Conservation (phyloP, 2,329 filamentous ascomycete genomes). For the Clarireedia hainanense region DNA sequence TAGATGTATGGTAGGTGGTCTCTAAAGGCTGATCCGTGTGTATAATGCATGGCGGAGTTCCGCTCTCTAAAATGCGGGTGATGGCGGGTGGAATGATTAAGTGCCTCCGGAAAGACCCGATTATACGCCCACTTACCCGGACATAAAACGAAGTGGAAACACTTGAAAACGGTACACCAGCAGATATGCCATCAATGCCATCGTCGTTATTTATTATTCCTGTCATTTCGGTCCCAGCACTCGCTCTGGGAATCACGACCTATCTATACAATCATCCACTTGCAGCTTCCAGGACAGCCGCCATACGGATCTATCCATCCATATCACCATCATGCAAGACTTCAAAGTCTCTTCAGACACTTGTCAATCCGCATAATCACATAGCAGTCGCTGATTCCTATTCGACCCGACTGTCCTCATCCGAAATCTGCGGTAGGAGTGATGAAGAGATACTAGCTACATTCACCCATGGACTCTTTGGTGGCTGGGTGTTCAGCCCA, state of each 20-base stretch:
- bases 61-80: not conserved
- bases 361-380: not conserved
- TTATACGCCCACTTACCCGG: too few species aligned
- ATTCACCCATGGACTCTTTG: slow-evolving; percentile 16
- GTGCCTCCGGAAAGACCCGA: not conserved
- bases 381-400: not conserved
- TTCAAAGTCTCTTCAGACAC: not conserved
- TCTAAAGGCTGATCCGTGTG: too few species aligned
- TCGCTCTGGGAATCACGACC: not conserved
- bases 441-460: slow-evolving; percentile 10
- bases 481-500: slow-evolving; percentile 14
- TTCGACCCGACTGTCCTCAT: not conserved
- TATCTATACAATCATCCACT: not conserved
- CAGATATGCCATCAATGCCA: not conserved
- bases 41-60: not conserved
- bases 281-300: not conserved
- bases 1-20: not conserved
- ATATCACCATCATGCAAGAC: not conserved
- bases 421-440: not conserved
- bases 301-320: not conserved
- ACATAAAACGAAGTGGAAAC: not conserved
- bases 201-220: not conserved
- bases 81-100: not conserved
- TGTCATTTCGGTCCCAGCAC: not conserved
- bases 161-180: not conserved